Percentiles rank a stretch among this genome's conserved stretches.
Conservation (phyloP, 768 basidiomycete genomes). For the Arthromyces matolae region DNA sequence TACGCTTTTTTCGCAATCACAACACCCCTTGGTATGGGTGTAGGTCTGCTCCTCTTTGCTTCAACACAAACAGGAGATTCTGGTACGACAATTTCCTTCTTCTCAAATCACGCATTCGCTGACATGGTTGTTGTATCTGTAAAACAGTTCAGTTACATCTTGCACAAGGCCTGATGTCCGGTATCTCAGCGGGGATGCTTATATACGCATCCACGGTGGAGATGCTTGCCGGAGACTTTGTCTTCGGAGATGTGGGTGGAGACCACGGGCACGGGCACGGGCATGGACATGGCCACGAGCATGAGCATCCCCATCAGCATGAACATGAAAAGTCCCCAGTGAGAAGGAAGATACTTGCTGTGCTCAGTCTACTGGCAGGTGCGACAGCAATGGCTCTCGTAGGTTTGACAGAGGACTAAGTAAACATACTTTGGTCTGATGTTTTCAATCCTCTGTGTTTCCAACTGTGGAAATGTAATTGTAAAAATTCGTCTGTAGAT, state of each 20-base stretch:
- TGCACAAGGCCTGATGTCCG: conserved; percentile 72
- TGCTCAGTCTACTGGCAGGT: conserved; percentile 59
- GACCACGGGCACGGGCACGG: conserved; percentile 24
- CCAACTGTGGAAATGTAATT: too few species aligned
- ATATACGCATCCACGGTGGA: conserved; percentile 82
- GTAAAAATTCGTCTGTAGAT: too few species aligned
- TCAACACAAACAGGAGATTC: conserved; percentile 16
- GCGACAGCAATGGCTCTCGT: conserved; percentile 61
- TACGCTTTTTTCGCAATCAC: conserved; percentile 69
- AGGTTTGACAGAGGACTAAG: conserved; percentile 35
- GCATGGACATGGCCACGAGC: neutral
- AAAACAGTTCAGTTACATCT: conserved; percentile 53
- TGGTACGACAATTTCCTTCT: neutral
- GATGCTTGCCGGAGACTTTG: conserved; percentile 85
- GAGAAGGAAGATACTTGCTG: conserved; percentile 49
- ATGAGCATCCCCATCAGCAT: conserved; percentile 9
- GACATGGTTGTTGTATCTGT: too few species aligned
- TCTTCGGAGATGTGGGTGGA: conserved; percentile 60
- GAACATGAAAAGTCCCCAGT: conserved; percentile 16
- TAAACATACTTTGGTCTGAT: neutral
- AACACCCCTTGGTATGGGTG: conserved; percentile 63
- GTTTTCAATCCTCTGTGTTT: too few species aligned
- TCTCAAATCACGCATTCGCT: too few species aligned
- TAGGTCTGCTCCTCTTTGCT: conserved; percentile 51
- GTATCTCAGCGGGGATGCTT: conserved; percentile 80